phyloP scores from a whole-genome alignment of 1,139 yeast species.

The Kodamaea ohmeri region DNA sequence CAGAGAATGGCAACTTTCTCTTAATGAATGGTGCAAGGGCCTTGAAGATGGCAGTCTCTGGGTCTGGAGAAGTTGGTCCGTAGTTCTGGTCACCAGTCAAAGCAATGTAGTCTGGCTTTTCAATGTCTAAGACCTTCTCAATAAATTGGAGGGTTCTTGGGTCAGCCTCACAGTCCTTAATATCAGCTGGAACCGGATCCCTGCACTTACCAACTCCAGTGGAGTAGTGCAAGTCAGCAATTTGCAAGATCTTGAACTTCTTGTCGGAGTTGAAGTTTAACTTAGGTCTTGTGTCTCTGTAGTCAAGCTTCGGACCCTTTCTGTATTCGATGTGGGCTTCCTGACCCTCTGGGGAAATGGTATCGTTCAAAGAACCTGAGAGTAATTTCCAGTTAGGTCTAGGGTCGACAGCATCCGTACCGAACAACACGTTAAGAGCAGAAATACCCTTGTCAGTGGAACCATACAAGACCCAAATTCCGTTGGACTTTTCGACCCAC shows the following conservation, averaged over 20 bases:
- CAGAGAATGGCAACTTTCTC: slow-evolving; percentile 73
- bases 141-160: slow-evolving; percentile 62
- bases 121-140: slow-evolving; percentile 59
- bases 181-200: slow-evolving; percentile 57
- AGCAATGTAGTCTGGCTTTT: slow-evolving; percentile 77
- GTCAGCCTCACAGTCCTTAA: slow-evolving; percentile 66
- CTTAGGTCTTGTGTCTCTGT: slow-evolving; percentile 25
- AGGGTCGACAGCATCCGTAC: slow-evolving; percentile 73
- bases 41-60: slow-evolving; percentile 74
- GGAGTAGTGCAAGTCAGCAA: slow-evolving; percentile 83
- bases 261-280: slow-evolving; percentile 28
- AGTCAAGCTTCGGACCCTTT: slow-evolving; percentile 24
- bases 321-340: slow-evolving; percentile 31
- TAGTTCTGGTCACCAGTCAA: slow-evolving; percentile 86
- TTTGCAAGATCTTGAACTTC: slow-evolving; percentile 72
- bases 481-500: slow-evolving; percentile 37
- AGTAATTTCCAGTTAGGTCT: slow-evolving; percentile 64
- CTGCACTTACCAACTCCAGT: slow-evolving; percentile 74
- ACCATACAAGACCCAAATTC: slow-evolving; percentile 52
- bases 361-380: slow-evolving; percentile 24
- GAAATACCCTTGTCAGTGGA: slow-evolving; percentile 27
- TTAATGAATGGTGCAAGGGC: slow-evolving; percentile 66
- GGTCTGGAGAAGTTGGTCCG: slow-evolving; percentile 69
- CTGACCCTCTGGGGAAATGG: slow-evolving; percentile 18
- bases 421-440: slow-evolving; percentile 64